Percentiles rank a stretch among this genome's conserved stretches.
Conservation (phyloP, 2,329 filamentous ascomycete genomes). For the Cordyceps javanica region DNA sequence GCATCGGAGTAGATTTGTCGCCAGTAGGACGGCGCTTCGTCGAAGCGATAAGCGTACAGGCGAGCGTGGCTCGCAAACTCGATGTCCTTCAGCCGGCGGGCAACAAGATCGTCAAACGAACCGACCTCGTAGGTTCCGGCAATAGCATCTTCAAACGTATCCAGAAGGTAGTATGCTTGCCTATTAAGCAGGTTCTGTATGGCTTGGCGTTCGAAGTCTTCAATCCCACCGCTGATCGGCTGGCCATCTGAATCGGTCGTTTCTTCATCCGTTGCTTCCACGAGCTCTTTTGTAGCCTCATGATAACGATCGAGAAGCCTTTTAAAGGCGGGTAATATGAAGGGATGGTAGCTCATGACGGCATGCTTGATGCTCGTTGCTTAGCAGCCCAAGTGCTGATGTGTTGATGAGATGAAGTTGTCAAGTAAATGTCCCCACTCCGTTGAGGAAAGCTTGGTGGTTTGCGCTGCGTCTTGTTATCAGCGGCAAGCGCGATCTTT, state of each 20-base stretch:
- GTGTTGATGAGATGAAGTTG: neutral
- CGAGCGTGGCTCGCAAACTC: constrained; percentile 55
- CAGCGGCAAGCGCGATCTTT: too few relatives aligned
- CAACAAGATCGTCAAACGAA: constrained; percentile 20
- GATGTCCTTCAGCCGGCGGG: constrained; percentile 47
- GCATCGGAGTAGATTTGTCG: constrained; percentile 65
- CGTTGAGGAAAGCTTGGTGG: too few relatives aligned
- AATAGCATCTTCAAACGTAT: constrained; percentile 16
- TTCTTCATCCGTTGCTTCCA: neutral
- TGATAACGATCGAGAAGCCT: neutral
- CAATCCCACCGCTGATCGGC: neutral
- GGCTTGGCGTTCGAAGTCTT: constrained; percentile 12
- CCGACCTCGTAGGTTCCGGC: constrained; percentile 11
- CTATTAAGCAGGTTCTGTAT: constrained; percentile 22
- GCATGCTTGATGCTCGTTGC: neutral
- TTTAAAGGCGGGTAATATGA: neutral
- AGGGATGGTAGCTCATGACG: neutral
- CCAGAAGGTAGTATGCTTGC: constrained; percentile 23
- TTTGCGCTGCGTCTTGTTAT: too few relatives aligned
- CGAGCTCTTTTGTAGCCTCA: neutral
- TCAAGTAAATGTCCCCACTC: neutral
- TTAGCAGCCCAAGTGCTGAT: neutral
- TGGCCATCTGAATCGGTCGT: neutral
- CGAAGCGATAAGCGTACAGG: constrained; percentile 65
- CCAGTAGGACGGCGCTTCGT: constrained; percentile 62